Base-by-base conservation (phyloP, 345 rosid species). In the Corchorus olitorius region DNA sequence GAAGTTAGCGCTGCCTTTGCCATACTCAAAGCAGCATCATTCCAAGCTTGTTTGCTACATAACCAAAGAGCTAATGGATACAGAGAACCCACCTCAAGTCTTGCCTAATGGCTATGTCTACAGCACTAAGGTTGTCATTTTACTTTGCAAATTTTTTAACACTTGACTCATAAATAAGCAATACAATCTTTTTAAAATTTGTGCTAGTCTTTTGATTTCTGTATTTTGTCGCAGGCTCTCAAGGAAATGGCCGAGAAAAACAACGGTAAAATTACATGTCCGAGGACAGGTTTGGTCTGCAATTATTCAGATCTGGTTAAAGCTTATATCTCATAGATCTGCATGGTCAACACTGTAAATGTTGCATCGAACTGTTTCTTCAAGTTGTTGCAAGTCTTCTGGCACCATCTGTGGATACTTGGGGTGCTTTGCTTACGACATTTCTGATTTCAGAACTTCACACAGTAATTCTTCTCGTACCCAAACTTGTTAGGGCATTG, bases 71-170 rank as follows among this genome's bases (percentile, higher is more conserved):
- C 86, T 91, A 12, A 93, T 96, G 99, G 98, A 96, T 87, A 91
- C 99, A 2, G 99, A 93, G 90, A 96, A 96, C 81, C 99, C 99
- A 43, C 99, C 99, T 3, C 94, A 87, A 83, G 99, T 96, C 84
- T 83, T 96, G 67, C 99, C 99, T 62, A 96, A 93, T 73, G 99
- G 97, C 84, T 88, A 92, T 76, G 97, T 92, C 76, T 93, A 96
- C 87, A 92, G 98, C 83, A 79, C 97, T 20, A 96, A 93, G 99
- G 99, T 96, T 80, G 58, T 70, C 68, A 39, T 65, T 73, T 58
- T 53, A 63, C 35, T 73, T 22, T 60, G 27, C 41, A 75, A 59
- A 50, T 13, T 19, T 39, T 10, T 61, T 27, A 27, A 60, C 20
- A 15, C 16, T 59, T 35, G 15, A 34, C 13, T 65, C 6, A 22